Evolutionary conservation across 345 rosid genomes (phyloP).

Genomic region (Boechera divaricarpa): DNA sequence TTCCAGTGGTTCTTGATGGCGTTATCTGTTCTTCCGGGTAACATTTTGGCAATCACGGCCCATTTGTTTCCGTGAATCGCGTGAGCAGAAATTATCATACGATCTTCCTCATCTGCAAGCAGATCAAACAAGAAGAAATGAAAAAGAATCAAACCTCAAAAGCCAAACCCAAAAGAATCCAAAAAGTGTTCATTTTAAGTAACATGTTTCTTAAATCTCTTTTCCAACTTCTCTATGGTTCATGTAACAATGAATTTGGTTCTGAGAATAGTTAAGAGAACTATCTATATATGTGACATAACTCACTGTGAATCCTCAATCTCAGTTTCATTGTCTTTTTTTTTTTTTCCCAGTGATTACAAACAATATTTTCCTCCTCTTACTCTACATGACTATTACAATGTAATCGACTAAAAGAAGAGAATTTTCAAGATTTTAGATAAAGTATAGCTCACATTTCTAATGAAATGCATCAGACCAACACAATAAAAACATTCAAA

Average conservation of each 20-base stretch:
- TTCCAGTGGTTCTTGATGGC: constrained; percentile 97
- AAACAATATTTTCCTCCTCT: not conserved
- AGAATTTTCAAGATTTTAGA: not conserved
- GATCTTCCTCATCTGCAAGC: constrained; percentile 82
- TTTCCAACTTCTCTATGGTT: too few relatives aligned
- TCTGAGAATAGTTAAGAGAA: not conserved
- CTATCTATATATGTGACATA: not conserved
- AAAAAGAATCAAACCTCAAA: constrained; percentile 4
- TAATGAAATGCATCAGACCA: not conserved
- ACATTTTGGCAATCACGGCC: constrained; percentile 79
- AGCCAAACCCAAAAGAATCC: not conserved
- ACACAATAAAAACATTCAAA: not conserved
- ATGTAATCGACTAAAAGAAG: not conserved
- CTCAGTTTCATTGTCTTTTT: not conserved
- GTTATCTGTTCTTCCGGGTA: constrained; percentile 88
- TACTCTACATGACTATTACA: not conserved
- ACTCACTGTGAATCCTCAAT: not conserved
- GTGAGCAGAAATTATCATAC: constrained; percentile 68
- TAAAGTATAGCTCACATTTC: not conserved
- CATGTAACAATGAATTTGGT: too few relatives aligned
- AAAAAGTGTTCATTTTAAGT: not conserved
- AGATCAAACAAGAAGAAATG: constrained; percentile 3
- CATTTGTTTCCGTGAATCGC: constrained; percentile 87
- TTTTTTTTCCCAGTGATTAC: not conserved
- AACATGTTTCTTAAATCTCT: too few relatives aligned